Conservation (phyloP, 1,284 basidiomycete species). For the Entoloma clypeatum region DNA sequence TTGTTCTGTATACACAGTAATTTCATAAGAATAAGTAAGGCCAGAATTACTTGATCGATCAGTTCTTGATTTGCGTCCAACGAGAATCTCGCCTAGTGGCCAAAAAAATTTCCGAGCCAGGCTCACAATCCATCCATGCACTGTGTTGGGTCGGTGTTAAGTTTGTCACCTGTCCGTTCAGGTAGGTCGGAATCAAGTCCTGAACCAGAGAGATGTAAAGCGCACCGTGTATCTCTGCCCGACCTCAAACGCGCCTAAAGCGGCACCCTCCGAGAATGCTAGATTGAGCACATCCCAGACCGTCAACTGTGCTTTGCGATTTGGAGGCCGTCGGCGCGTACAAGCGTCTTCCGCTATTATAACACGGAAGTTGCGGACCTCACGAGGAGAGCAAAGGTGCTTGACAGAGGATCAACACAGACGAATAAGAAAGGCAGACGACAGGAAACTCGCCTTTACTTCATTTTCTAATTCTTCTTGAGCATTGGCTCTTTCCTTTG, state of each 20-base stretch:
- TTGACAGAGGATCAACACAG: constrained; percentile 29
- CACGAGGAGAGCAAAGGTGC: constrained; percentile 70
- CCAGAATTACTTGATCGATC: constrained; percentile 9
- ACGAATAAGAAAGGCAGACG: constrained; percentile 8
- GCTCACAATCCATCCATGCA: constrained; percentile 59
- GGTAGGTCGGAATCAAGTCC: background rate
- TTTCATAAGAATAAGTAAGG: too few relatives aligned
- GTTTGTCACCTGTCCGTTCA: constrained; percentile 50
- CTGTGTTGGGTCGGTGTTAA: constrained; percentile 54
- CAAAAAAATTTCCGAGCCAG: constrained; percentile 59
- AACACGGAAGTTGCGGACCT: constrained; percentile 80
- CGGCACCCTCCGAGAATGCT: constrained; percentile 45
- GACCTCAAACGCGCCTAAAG: constrained; percentile 52
- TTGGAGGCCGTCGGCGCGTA: constrained; percentile 44
- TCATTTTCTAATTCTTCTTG: constrained; percentile 66
- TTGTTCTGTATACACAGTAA: too few relatives aligned
- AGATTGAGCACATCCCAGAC: constrained; percentile 77
- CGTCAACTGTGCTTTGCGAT: constrained; percentile 70
- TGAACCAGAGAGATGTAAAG: constrained; percentile 8
- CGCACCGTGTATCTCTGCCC: constrained; percentile 72
- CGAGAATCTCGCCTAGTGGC: constrained; percentile 57
- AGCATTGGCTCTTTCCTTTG: constrained; percentile 47
- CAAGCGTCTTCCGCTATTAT: constrained; percentile 71
- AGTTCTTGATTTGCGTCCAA: constrained; percentile 43
- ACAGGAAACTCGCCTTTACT: constrained; percentile 53